Base-by-base conservation (phyloP, 129 eudicot genomes). In the Silybum marianum region DNA sequence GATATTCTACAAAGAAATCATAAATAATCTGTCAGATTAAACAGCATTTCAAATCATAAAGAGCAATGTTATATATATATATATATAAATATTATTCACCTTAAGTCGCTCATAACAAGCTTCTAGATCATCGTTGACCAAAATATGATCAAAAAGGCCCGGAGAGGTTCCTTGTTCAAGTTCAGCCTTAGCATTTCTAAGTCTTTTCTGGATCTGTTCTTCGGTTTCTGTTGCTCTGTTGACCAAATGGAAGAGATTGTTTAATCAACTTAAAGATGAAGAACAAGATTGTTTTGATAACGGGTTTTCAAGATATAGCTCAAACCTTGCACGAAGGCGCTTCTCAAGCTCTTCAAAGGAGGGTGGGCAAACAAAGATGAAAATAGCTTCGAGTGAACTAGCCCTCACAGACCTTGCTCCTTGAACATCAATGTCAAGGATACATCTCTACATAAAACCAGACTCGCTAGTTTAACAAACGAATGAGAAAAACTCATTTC, bases 381-480 rank as follows among this genome's bases (percentile, higher is more conserved):
- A 95, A 79, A 91, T 84, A 39, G 98, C 94, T 81, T 95, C 98
- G 77, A 95, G 91, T 72, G 97, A 81, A 89, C 95, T 95, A 73
- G 88, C 91, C 88, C 93, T 90, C 90, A 95, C 97, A 23, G 95
- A 90, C 72, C 91, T 88, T 76, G 99, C 99, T 79, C 99, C 99
- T 90, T 95, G 99, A 82, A 95, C 97, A 87, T 95, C 98, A 80
- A 95, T 95, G 87, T 95, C 99, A 79, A 95, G 99, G 80, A 95
- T 92, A 82, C 99, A 95, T 83, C 99, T 92, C 99, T 95, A 87
- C 90, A 88, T n/a, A 32, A 76, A 83, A 84, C 68, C 75, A 85
- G 60, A 80, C 71, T 28, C 76, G 34, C 63, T 71, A 83, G 36
- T 28, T 80, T 51, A 72, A 28, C 13, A 72, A 13, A 3, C 58